Base-by-base conservation (phyloP, 2,329 filamentous ascomycete genomes). In the Leptographium procerum region DNA sequence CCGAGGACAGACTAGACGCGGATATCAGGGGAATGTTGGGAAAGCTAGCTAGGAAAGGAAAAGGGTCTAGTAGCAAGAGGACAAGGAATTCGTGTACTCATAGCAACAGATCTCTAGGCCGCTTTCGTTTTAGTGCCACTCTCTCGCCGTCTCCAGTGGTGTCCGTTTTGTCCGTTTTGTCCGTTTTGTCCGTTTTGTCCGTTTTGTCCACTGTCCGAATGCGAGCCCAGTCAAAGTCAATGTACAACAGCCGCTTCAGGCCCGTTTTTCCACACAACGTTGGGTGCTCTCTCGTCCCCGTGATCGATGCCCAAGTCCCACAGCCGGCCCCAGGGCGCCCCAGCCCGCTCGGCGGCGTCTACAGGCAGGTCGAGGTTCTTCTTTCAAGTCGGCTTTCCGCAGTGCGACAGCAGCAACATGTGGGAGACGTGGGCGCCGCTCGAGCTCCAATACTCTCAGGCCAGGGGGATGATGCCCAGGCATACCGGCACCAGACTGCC, bases 161-260 rank as follows among this genome's bases (percentile, higher is more conserved):
- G n/a, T n/a, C n/a, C n/a, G n/a, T n/a, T n/a, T n/a, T n/a, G n/a
- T n/a, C n/a, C n/a, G n/a, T n/a, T n/a, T n/a, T n/a, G n/a, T n/a
- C n/a, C n/a, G n/a, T n/a, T n/a, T n/a, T n/a, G n/a, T n/a, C n/a
- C n/a, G n/a, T n/a, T n/a, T n/a, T n/a, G n/a, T n/a, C n/a, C n/a
- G n/a, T n/a, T n/a, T n/a, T n/a, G n/a, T n/a, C n/a, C n/a, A n/a
- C n/a, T n/a, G n/a, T n/a, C n/a, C n/a, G n/a, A n/a, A n/a, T n/a
- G n/a, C n/a, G n/a, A n/a, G n/a, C n/a, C n/a, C n/a, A n/a, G 36
- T 52, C 58, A 57, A 57, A 59, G 28, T 59, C 58, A 22, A 59
- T 52, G 50, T 34, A 48, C 40, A 59, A 40, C 19, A 55, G 26
- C 22, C 28, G 29, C 58, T 59, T 36, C 29, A 19, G 54, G 28